phyloP scores from a whole-genome alignment of 352 stramenopile species.

The Phytophthora sp. region DNA sequence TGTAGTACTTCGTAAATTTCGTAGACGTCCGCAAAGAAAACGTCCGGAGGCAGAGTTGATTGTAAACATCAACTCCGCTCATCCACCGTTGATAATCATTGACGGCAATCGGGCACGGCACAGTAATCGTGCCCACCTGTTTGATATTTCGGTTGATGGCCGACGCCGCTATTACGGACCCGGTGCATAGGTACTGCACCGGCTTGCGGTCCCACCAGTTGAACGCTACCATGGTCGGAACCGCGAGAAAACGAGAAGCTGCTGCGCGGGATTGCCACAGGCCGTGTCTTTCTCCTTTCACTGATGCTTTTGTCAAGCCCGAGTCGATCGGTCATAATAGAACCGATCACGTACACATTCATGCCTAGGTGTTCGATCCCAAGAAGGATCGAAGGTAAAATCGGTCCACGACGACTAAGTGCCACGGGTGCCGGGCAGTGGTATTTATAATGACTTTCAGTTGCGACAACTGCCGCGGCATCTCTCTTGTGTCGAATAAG shows the following conservation, averaged over 20 bases:
- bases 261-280: conserved; percentile 2
- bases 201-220: conserved; percentile 39
- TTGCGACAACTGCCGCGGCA: conserved; percentile 13
- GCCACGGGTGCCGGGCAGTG: too few relatives aligned
- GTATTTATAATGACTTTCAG: conserved; percentile 16
- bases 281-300: too few relatives aligned
- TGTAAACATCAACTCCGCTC: too few relatives aligned
- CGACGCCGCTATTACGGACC: conserved; percentile 1
- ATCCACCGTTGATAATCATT: conserved; percentile 36
- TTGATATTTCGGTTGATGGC: conserved; percentile 26
- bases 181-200: conserved; percentile 32
- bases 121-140: not conserved
- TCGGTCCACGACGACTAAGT: too few relatives aligned
- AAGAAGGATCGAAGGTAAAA: too few relatives aligned
- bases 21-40: conserved; percentile 24
- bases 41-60: too few relatives aligned
- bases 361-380: too few relatives aligned
- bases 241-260: conserved; percentile 8
- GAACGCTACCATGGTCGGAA: conserved; percentile 15
- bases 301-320: too few relatives aligned
- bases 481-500: conserved; percentile 21
- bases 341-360: too few relatives aligned
- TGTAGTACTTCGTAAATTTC: conserved; percentile 2
- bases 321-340: too few relatives aligned
- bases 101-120: conserved; percentile 20